Percentiles rank a stretch among this genome's conserved stretches.
Conservation (phyloP, 1,284 basidiomycete species). For the Mycena citricolor region DNA sequence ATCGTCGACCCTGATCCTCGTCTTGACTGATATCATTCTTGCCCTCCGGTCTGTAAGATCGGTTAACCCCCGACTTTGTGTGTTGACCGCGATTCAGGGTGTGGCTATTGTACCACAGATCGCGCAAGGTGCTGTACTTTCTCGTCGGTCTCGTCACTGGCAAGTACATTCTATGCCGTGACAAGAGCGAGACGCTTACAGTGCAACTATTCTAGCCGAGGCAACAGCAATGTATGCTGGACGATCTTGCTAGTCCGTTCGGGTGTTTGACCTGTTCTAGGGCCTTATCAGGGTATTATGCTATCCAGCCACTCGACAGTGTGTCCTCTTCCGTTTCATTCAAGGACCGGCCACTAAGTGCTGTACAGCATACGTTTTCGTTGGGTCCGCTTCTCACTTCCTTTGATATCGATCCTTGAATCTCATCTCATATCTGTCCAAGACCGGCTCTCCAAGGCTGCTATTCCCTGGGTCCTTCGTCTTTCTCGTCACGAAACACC, state of each 20-base stretch:
- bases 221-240: too few species aligned
- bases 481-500: too few species aligned
- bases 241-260: too few species aligned
- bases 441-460: slow-evolving; percentile 8
- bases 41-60: slow-evolving; percentile 4
- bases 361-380: slow-evolving; percentile 11
- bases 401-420: neutral
- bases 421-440: slow-evolving; percentile 4
- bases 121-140: slow-evolving; percentile 8
- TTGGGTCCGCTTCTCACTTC: neutral
- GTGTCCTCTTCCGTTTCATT: neutral
- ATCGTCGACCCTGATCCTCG: slow-evolving; percentile 2
- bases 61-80: neutral
- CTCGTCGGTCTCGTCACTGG: slow-evolving; percentile 4
- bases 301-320: slow-evolving; percentile 5
- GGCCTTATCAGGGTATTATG: slow-evolving; percentile 3
- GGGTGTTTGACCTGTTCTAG: neutral
- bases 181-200: neutral
- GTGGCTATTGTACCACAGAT: slow-evolving; percentile 14
- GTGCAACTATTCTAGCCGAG: neutral
- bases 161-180: neutral
- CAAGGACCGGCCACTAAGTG: neutral
- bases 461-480: slow-evolving; percentile 6
- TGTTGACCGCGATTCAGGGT: neutral
- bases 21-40: slow-evolving; percentile 9